A percentile compares a stretch with the other conserved stretches of the same genome.
These are phyloP conservation scores for Yamadazyma nakazawae DNA, from an alignment of 805 yeast species.

Conservation along the genomic window DNA sequence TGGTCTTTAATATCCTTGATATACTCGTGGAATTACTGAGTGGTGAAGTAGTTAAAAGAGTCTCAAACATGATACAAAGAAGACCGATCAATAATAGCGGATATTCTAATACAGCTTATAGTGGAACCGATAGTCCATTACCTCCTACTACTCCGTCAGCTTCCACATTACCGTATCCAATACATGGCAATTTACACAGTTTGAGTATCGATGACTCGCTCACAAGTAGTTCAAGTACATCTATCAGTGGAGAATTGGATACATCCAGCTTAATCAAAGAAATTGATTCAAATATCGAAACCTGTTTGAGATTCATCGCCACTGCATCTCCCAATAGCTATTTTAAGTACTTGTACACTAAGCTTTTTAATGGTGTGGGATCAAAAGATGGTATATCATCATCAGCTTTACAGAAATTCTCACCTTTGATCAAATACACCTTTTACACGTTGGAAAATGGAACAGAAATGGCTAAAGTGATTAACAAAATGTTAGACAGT, in stretches of 20 bases:
- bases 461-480: constrained; percentile 19
- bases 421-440: constrained; percentile 32
- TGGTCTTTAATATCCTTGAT: constrained; percentile 23
- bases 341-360: constrained; percentile 22
- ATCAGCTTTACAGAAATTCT: constrained; percentile 24
- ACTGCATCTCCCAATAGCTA: constrained; percentile 35
- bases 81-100: constrained; percentile 13
- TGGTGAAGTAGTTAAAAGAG: constrained; percentile 26
- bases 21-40: constrained; percentile 29
- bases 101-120: constrained; percentile 1
- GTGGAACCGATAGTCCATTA: neutral
- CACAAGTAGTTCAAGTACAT: neutral
- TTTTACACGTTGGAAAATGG: constrained; percentile 27
- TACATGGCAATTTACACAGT: neutral
- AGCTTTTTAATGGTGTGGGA: constrained; percentile 22
- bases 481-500: constrained; percentile 22
- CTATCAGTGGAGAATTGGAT: neutral
- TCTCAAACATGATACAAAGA: constrained; percentile 24
- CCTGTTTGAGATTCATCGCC: constrained; percentile 32
- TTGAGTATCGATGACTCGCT: constrained; percentile 1
- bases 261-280: constrained; percentile 14
- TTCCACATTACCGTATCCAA: neutral
- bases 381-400: constrained; percentile 26
- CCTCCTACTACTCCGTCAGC: neutral
- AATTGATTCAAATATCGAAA: constrained; percentile 32